Evolutionary conservation across 306 rosid species (phyloP).

Genomic region (Trifolium repens): DNA sequence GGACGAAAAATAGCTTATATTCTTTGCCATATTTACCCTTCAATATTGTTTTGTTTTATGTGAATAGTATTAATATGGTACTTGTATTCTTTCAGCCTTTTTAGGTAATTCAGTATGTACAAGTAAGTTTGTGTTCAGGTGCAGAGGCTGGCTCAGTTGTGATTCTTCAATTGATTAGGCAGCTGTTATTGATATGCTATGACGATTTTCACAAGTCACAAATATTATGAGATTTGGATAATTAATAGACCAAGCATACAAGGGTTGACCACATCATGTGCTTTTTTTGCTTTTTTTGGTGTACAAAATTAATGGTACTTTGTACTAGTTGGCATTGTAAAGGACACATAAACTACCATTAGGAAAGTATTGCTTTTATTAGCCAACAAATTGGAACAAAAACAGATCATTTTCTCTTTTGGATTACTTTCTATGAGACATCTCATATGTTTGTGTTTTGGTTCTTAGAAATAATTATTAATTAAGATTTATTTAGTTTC

Average conservation of each 20-base stretch:
- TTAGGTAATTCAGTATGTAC: background rate
- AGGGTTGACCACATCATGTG: constrained; percentile 36
- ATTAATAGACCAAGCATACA: constrained; percentile 13
- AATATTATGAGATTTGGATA: constrained; percentile 33
- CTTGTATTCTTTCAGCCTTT: constrained; percentile 4
- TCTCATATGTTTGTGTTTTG: constrained; percentile 20
- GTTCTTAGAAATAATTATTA: background rate
- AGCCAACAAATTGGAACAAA: background rate
- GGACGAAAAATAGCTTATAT: no score
- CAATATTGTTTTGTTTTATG: background rate
- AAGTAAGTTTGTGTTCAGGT: constrained; percentile 9
- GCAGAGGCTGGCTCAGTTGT: constrained; percentile 15
- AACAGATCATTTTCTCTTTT: background rate
- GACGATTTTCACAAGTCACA: constrained; percentile 20
- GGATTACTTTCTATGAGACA: background rate
- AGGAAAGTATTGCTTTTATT: constrained; percentile 11
- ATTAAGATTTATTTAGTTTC: background rate
- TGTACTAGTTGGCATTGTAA: background rate
- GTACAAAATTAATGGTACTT: background rate
- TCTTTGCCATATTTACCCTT: constrained; percentile 1
- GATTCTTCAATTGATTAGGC: constrained; percentile 12
- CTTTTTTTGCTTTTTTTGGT: constrained; percentile 6
- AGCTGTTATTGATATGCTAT: background rate
- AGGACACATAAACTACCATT: background rate
- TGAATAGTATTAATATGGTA: background rate